phyloP scores from a whole-genome alignment of 106 monocot genomes.

The Gastrodia elata region DNA sequence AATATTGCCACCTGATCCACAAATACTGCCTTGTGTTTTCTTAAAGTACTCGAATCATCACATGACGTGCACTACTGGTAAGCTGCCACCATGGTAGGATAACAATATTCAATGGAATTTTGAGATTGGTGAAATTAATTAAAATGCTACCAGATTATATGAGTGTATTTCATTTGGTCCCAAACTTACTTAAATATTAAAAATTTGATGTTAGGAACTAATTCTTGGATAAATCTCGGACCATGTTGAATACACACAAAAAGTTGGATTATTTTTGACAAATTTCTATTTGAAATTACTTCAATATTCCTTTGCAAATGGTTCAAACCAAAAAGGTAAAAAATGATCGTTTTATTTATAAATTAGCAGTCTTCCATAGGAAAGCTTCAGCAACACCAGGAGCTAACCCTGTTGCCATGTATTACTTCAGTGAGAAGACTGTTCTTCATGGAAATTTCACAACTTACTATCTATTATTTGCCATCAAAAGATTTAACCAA shows the following conservation, averaged over 20 bases:
- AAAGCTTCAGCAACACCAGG: not conserved
- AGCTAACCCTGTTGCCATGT: not conserved
- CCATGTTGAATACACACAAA: not conserved
- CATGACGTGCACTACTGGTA: not conserved
- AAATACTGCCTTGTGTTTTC: not conserved
- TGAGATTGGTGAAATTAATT: too few relatives aligned
- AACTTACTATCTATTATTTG: not conserved
- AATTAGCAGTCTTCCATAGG: not conserved
- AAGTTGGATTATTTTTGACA: not conserved
- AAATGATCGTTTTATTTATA: not conserved
- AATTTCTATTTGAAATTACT: not conserved
- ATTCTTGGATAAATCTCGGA: too few relatives aligned
- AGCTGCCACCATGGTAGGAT: not conserved
- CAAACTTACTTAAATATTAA: too few relatives aligned
- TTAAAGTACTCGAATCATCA: not conserved
- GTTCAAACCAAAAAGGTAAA: not conserved
- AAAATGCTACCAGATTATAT: too few relatives aligned
- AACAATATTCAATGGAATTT: too few relatives aligned
- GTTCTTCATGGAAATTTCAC: not conserved
- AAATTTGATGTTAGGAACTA: too few relatives aligned
- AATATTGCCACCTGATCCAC: not conserved
- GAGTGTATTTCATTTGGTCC: too few relatives aligned
- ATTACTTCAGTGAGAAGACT: not conserved
- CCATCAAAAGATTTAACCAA: not conserved
- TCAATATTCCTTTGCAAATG: not conserved